Conservation (phyloP, 345 rosid species). For the Fremontodendron californicum region DNA sequence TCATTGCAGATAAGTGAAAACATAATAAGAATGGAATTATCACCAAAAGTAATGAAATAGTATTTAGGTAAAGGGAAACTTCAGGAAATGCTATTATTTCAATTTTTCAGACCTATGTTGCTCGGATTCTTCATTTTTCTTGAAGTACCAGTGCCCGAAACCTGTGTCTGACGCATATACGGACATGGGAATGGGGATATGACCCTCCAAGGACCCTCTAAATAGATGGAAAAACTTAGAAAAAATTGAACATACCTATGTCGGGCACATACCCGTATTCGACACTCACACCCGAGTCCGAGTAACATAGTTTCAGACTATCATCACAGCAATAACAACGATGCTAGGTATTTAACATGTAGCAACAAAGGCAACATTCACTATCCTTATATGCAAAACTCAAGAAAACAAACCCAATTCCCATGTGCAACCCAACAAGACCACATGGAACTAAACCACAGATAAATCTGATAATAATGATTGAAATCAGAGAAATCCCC, state of each 20-base stretch:
- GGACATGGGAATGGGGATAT: no score
- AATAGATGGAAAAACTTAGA: no score
- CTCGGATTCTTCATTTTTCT: no score
- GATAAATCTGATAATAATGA: background rate
- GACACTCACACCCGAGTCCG: no score
- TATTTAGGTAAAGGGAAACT: background rate
- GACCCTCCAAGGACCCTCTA: no score
- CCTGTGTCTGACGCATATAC: no score
- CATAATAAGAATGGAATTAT: background rate
- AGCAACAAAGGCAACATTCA: background rate
- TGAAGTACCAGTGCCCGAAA: no score
- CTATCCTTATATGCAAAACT: background rate
- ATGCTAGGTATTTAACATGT: background rate
- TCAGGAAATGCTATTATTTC: background rate
- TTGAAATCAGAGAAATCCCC: background rate
- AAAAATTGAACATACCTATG: no score
- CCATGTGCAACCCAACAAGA: background rate
- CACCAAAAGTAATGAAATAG: background rate
- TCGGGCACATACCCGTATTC: no score
- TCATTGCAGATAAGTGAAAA: background rate
- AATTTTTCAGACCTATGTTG: no score
- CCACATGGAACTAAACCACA: background rate
- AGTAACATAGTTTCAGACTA: no score
- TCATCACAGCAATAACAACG: background rate
- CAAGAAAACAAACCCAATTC: background rate